Base-by-base conservation (phyloP, 371 early-diverging fungal genomes). In the Haplosporangium sp. region DNA sequence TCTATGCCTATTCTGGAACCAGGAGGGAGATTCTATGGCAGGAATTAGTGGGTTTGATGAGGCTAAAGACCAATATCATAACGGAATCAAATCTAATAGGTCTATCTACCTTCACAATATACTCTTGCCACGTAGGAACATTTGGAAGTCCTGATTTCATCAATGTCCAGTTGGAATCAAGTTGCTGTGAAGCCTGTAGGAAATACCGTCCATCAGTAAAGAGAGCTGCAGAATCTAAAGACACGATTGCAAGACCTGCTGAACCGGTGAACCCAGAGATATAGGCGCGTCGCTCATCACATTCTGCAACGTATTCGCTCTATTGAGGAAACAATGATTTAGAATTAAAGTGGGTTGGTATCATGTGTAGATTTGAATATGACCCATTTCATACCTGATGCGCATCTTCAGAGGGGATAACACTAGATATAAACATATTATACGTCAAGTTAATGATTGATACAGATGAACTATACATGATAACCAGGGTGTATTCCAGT, bases 201-300 rank as follows among this genome's bases (percentile, higher is more conserved):
- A 96, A 99, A 89, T 99, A 99, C 44, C 99, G 88, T 7, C 98
- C 98, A 84, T 99, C 99, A 10, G 99, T 99, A 86, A 97, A 98
- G 50, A 99, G 86, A 6, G 93, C 92, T 27, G 95, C 95, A 52
- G 88, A 70, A 27, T 89, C 87, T 17, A 74, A 58, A 10, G 94
- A 89, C 13, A 96, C 91, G 52, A 98, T 88, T 2, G 95, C 95
- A 55, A 90, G 85, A 5, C 94, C 99, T 38, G 99, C 98, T 3
- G 98, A 98, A 8, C 99, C 99, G 64, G 94, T 96, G 81, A 99
- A 99, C 20, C 98, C 98, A 1, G 96, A 95, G 72, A 99, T 97
- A 88, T 91, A 97, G n/a, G 88, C 89, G n/a, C 99, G 92, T 45
- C 99, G 93, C 61, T 90, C 90, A 78, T 99, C 99, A 72, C 94